phyloP scores from a whole-genome alignment of 495 filamentous ascomycete genomes.

The Letharia columbiana region DNA sequence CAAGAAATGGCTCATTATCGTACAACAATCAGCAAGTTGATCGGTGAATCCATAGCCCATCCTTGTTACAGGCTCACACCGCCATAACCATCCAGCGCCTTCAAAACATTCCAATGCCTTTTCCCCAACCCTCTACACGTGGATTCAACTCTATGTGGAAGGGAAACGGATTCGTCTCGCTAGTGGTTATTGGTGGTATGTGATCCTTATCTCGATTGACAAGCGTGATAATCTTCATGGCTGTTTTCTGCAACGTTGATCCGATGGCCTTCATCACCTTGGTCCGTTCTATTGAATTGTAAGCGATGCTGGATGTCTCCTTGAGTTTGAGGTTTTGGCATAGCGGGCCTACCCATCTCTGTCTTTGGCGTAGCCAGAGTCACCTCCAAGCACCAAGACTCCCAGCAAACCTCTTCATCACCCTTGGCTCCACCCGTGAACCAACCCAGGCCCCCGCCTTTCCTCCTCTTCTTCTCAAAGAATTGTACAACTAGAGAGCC shows the following conservation, averaged over 20 bases:
- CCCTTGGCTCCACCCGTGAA: conserved; percentile 51
- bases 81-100: not conserved
- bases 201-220: conserved; percentile 89
- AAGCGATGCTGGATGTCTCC: conserved; percentile 2
- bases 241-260: conserved; percentile 71
- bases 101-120: conserved; percentile 69
- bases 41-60: not conserved
- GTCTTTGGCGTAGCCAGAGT: conserved; percentile 82
- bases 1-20: not conserved
- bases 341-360: conserved; percentile 60
- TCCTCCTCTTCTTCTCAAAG: conserved; percentile 82
- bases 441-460: conserved; percentile 52
- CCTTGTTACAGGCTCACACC: not conserved
- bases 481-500: conserved; percentile 84
- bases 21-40: not conserved
- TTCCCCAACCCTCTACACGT: conserved; percentile 68
- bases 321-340: not conserved
- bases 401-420: conserved; percentile 94
- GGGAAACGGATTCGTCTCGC: conserved; percentile 87
- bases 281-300: conserved; percentile 52
- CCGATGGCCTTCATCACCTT: conserved; percentile 86
- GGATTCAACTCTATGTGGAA: conserved; percentile 86
- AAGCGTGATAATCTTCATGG: conserved; percentile 76
- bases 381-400: conserved; percentile 87
- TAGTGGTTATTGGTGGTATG: conserved; percentile 93